Conservation (phyloP, 176 grass and related monocot genomes). For the Carex kokanica region DNA sequence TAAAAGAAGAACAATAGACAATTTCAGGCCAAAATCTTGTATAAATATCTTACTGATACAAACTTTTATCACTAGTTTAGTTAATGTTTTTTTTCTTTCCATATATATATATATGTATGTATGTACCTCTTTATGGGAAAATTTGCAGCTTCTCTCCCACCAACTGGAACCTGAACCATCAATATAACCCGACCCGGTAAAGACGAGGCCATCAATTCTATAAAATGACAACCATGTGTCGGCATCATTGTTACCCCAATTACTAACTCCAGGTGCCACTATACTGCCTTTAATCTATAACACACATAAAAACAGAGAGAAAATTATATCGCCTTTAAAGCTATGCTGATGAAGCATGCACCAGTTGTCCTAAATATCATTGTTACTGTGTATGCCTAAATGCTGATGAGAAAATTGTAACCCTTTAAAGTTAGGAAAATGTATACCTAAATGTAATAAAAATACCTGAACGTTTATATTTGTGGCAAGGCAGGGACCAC, state of each 20-base stretch:
- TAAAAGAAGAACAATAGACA: neutral
- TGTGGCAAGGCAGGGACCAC: conserved; percentile 34
- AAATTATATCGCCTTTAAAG: neutral
- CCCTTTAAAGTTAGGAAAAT: too few relatives aligned
- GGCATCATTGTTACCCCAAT: neutral
- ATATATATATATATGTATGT: neutral
- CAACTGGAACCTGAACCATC: conserved; percentile 33
- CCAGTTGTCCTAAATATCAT: too few relatives aligned
- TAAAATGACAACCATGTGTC: conserved; percentile 38
- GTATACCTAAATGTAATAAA: neutral
- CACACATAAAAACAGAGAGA: neutral
- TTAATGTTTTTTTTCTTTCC: neutral
- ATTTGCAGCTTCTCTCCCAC: conserved; percentile 41
- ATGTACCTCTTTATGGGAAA: conserved; percentile 2
- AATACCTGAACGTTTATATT: conserved; percentile 38
- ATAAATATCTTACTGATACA: neutral
- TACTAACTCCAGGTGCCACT: conserved; percentile 21
- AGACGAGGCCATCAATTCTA: conserved; percentile 31
- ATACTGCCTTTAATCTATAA: conserved; percentile 33
- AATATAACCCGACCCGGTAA: conserved; percentile 35
- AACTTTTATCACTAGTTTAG: neutral
- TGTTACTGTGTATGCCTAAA: too few relatives aligned
- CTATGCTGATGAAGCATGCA: too few relatives aligned
- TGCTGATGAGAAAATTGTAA: too few relatives aligned
- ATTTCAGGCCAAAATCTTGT: neutral